Evolutionary conservation across 495 filamentous ascomycete species (phyloP).

Genomic region (Penicillium paxilli): DNA sequence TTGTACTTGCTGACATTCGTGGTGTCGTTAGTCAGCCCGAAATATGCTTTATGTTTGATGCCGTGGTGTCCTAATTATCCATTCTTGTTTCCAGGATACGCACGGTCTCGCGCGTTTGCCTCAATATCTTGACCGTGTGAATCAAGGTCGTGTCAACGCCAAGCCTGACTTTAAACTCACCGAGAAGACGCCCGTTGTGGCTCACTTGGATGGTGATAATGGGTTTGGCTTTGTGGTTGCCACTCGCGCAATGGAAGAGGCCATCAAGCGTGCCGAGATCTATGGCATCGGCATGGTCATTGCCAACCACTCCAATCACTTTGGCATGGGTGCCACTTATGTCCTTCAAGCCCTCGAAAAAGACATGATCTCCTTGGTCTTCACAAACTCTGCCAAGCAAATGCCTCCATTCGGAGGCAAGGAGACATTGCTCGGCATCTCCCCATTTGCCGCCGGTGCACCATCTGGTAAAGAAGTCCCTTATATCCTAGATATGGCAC

Average conservation of each 20-base stretch:
- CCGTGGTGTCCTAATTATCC: no score
- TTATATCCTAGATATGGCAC: constrained; percentile 20
- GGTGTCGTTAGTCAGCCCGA: constrained; percentile 9
- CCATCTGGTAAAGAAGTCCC: constrained; percentile 4
- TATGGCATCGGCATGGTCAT: constrained; percentile 30
- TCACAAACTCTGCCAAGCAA: constrained; percentile 26
- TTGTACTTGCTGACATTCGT: constrained; percentile 24
- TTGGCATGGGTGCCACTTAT: constrained; percentile 30
- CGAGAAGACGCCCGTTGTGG: constrained; percentile 27
- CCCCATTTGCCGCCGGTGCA: constrained; percentile 23
- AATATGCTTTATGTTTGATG: no score
- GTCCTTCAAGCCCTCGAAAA: constrained; percentile 21
- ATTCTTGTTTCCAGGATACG: constrained; percentile 19
- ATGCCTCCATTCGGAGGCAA: constrained; percentile 30
- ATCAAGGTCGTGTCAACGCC: constrained; percentile 19
- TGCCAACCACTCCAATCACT: constrained; percentile 29
- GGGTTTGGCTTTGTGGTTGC: constrained; percentile 32
- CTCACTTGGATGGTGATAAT: constrained; percentile 28
- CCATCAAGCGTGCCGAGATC: constrained; percentile 14
- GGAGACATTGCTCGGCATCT: constrained; percentile 24
- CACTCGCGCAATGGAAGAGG: constrained; percentile 17
- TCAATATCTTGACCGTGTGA: constrained; percentile 21
- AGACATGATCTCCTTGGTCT: constrained; percentile 23
- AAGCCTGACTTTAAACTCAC: constrained; percentile 13
- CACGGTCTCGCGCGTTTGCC: constrained; percentile 29